A percentile compares a stretch with the other conserved stretches of the same genome.
These are phyloP conservation scores for Hypoxylon sp. DNA, from an alignment of 2,329 filamentous ascomycete genomes.

Conservation along the genomic window DNA sequence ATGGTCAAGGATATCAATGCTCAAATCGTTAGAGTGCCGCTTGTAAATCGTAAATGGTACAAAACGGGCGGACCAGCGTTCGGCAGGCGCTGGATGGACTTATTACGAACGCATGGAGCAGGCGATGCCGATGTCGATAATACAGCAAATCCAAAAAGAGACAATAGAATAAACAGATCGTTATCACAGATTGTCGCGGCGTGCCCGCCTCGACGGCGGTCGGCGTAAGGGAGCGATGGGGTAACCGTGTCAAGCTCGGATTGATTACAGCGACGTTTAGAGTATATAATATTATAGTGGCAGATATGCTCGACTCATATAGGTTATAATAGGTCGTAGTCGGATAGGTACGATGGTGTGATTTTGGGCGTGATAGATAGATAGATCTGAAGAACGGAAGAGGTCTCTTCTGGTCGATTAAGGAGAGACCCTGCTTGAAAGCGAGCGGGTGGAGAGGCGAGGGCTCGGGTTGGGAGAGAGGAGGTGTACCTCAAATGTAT, in stretches of 20 bases:
- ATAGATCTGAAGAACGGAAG: conserved; percentile 25
- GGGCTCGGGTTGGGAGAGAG: conserved; percentile 43
- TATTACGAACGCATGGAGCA: conserved; percentile 51
- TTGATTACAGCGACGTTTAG: conserved; percentile 21
- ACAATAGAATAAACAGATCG: conserved; percentile 28
- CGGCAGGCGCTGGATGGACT: conserved; percentile 45
- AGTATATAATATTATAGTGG: conserved; percentile 31
- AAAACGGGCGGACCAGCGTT: conserved; percentile 45
- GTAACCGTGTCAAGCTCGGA: conserved; percentile 28
- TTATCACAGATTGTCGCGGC: conserved; percentile 45
- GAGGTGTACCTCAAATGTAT: conserved; percentile 39
- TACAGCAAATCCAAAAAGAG: conserved; percentile 27
- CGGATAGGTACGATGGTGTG: conserved; percentile 24
- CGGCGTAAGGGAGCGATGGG: conserved; percentile 39
- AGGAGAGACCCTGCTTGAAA: conserved; percentile 47
- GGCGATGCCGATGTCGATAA: conserved; percentile 31
- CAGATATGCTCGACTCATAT: conserved; percentile 24
- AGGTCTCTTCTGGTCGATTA: conserved; percentile 40
- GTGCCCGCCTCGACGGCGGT: conserved; percentile 46
- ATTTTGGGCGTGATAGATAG: conserved; percentile 32
- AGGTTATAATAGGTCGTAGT: conserved; percentile 26
- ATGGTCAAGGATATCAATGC: conserved; percentile 33
- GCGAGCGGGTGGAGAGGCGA: conserved; percentile 46
- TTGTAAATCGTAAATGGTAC: conserved; percentile 26
- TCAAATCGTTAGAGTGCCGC: conserved; percentile 29